phyloP scores from a whole-genome alignment of 2,329 filamentous ascomycete genomes.

The Microcyclospora tardicrescens region DNA sequence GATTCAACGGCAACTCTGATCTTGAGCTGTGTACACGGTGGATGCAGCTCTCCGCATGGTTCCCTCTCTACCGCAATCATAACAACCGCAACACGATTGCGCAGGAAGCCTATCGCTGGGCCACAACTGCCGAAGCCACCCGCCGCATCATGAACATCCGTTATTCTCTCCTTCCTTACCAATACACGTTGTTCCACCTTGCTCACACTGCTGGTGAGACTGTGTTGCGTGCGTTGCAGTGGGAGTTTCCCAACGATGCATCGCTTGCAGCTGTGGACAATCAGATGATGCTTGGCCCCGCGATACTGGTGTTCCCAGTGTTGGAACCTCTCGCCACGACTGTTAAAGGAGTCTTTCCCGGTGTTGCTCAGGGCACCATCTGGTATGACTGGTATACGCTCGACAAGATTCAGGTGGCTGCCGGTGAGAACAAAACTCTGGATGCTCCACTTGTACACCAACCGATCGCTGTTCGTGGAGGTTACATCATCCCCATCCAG shows the following conservation, averaged over 20 bases:
- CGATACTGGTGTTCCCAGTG: conserved; percentile 14
- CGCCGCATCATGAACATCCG: conserved; percentile 17
- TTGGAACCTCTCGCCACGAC: conserved; percentile 12
- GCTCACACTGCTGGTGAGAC: conserved; percentile 13
- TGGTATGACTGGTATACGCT: conserved; percentile 20
- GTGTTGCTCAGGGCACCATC: conserved; percentile 10
- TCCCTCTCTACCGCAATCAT: conserved; percentile 16
- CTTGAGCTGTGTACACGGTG: conserved; percentile 9
- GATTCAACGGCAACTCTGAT: conserved; percentile 14
- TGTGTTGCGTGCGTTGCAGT: conserved; percentile 13
- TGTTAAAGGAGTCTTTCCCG: conserved; percentile 17
- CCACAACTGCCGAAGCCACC: conserved; percentile 13
- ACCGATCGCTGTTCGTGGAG: conserved; percentile 13
- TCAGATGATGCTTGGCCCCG: conserved; percentile 18
- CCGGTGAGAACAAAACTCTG: conserved; percentile 16
- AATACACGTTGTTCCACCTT: conserved; percentile 17
- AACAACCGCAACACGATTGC: conserved; percentile 16
- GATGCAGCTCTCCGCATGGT: conserved; percentile 16
- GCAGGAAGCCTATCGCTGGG: conserved; percentile 19
- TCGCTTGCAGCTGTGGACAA: conserved; percentile 14
- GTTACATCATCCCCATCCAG: conserved; percentile 14
- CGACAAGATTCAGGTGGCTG: conserved; percentile 6
- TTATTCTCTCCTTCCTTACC: conserved; percentile 16
- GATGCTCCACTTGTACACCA: conserved; percentile 13
- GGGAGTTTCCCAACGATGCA: conserved; percentile 17